Percentiles rank a stretch among this genome's conserved stretches.
These are phyloP conservation scores for Lactarius deliciosus DNA, from an alignment of 768 basidiomycete species.

Conservation along the genomic window DNA sequence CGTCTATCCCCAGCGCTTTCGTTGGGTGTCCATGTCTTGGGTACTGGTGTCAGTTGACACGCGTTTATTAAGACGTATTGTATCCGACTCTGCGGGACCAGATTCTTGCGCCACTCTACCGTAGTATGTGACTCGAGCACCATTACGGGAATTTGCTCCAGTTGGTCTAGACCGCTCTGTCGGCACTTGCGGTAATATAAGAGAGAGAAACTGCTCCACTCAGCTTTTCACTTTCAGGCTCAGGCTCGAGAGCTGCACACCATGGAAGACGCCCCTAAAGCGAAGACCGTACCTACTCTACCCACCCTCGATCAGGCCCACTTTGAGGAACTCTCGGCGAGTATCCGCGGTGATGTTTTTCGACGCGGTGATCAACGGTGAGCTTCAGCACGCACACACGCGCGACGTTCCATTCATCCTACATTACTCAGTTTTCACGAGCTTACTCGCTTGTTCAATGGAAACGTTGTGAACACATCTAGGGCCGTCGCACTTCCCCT, in stretches of 20 bases:
- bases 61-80: constrained; percentile 3
- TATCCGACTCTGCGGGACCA: background rate
- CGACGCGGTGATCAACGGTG: constrained; percentile 25
- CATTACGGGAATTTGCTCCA: constrained; percentile 6
- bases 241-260: constrained; percentile 4
- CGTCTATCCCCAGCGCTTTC: constrained; percentile 4
- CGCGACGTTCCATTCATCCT: background rate
- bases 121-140: background rate
- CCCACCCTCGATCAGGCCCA: constrained; percentile 18
- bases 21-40: background rate
- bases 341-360: constrained; percentile 26
- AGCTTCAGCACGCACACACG: background rate
- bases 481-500: constrained; percentile 69
- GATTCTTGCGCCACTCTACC: constrained; percentile 8
- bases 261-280: background rate
- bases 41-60: background rate
- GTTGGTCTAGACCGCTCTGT: constrained; percentile 19
- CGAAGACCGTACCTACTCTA: constrained; percentile 1
- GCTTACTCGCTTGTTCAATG: constrained; percentile 59
- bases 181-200: constrained; percentile 10
- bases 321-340: constrained; percentile 23
- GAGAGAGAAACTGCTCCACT: background rate
- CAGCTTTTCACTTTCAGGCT: background rate
- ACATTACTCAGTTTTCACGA: constrained; percentile 22
- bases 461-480: constrained; percentile 60